A percentile compares a stretch with the other conserved stretches of the same genome.
Evolutionary conservation across 108 stramenopile species (phyloP).

Genomic region (Nitzschia inconspicua): DNA sequence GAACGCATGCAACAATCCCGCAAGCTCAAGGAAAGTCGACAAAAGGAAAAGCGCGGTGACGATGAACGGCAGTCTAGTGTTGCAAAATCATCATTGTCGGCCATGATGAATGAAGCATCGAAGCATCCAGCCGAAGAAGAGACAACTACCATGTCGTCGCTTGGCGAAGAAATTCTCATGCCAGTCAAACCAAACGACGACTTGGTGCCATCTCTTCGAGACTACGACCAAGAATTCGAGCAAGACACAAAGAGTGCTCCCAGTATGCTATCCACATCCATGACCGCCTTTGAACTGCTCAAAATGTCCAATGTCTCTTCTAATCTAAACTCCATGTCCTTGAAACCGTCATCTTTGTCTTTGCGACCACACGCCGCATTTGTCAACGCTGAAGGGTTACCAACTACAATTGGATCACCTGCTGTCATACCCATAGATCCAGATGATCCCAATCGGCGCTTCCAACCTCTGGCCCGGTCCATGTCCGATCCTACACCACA

Average conservation of each 20-base stretch:
- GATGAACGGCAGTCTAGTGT: background rate
- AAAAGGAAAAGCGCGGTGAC: constrained; percentile 2
- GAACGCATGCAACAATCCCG: constrained; percentile 31
- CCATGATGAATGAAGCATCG: constrained; percentile 28
- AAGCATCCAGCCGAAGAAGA: background rate
- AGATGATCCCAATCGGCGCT: background rate
- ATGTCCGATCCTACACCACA: constrained; percentile 32
- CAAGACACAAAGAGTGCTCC: constrained; percentile 3
- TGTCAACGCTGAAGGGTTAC: too few relatives aligned
- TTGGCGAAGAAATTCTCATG: background rate
- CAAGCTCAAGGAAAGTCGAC: constrained; percentile 1
- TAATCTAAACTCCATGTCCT: too few relatives aligned
- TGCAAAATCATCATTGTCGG: constrained; percentile 18
- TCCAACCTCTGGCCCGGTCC: constrained; percentile 20
- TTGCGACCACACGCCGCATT: too few relatives aligned
- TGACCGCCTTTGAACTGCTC: constrained; percentile 40
- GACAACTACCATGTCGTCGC: background rate
- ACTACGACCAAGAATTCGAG: background rate
- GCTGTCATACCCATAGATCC: background rate
- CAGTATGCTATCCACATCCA: constrained; percentile 30
- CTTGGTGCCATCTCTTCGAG: background rate
- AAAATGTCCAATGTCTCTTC: background rate
- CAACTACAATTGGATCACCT: background rate
- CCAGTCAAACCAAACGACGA: constrained; percentile 2
- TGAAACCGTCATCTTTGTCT: too few relatives aligned